Base-by-base conservation (phyloP, 352 stramenopile species). In the Pilasporangium apinafurcum region DNA sequence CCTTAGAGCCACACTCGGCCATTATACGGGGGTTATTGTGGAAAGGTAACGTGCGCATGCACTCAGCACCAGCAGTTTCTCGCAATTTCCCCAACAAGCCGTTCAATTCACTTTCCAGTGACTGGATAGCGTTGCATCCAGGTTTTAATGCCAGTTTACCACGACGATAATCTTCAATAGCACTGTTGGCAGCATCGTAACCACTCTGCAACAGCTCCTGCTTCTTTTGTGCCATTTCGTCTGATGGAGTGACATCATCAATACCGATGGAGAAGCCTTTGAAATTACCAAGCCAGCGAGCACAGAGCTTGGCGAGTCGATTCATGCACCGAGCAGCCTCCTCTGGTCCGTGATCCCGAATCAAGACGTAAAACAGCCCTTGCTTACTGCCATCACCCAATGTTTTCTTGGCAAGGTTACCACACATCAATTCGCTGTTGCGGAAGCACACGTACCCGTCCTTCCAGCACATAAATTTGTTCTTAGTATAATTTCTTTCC, bases 231-330 rank as follows among this genome's bases (percentile, higher is more conserved):
- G 81, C 81, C 21, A 99, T 71, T n/a, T 97, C 73, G 7, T 75
- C 56, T 2, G 94, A 98, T 28, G 97, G 97, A 17, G 96, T 99
- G 8, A 99, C 97, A 61, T 99, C 97, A 48, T 99, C 95, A 59
- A 99, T 98, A 31, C 97, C 97, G 35, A 99, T 99, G 14, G 93
- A 98, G 56, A 99, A 99, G 0, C 97, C 97, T 55, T 91, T 79
- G 61, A 98, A 96, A 53, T 94, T 88, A n/a, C 95, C 95, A 27
- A 99, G 83, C 72, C 96, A 99, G n/a, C 94, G 75, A 8, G 88
- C 86, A 52, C 94, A 98, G 12, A 99, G 72, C 65, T 99, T 99
- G 0, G 97, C 94, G 37, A 99, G 83, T 28, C 96, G 92, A 68
- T 99, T 98, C 96, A 99, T 98, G 60, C 92, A 96, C 10, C 83